Conservation (phyloP, 768 basidiomycete genomes). For the Cantharellus cinnabarinus region DNA sequence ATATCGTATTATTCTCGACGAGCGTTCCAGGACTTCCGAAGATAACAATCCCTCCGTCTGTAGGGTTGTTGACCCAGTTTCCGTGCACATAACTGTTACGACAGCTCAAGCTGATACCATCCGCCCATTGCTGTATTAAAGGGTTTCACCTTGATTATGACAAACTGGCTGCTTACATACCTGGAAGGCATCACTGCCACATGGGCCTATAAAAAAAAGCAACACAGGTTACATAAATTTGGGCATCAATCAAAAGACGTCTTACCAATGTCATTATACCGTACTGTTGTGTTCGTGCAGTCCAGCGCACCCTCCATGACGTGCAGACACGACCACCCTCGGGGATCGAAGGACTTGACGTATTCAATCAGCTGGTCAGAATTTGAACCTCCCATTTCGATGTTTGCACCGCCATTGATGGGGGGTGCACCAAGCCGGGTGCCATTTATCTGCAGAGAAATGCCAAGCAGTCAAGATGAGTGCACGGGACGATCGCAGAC, state of each 20-base stretch:
- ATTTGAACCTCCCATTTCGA: conserved; percentile 68
- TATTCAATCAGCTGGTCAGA: conserved; percentile 54
- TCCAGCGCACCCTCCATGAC: conserved; percentile 43
- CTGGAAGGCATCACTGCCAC: conserved; percentile 21
- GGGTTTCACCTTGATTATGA: neutral
- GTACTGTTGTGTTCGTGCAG: conserved; percentile 44
- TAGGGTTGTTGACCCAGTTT: conserved; percentile 51
- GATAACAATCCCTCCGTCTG: conserved; percentile 62
- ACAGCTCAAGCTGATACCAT: conserved; percentile 61
- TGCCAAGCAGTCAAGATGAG: neutral
- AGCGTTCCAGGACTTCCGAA: conserved; percentile 57
- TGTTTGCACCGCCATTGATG: conserved; percentile 47
- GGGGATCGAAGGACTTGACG: conserved; percentile 54
- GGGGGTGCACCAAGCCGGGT: conserved; percentile 35
- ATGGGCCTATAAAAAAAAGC: conserved; percentile 26
- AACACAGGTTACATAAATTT: neutral
- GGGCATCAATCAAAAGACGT: neutral
- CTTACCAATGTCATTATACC: conserved; percentile 57
- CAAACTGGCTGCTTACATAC: neutral
- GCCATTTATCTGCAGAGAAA: conserved; percentile 41
- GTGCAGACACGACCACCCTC: conserved; percentile 72
- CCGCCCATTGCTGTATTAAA: conserved; percentile 55
- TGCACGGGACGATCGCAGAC: neutral
- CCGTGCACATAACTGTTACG: conserved; percentile 37
- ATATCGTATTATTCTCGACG: conserved; percentile 60